These are phyloP conservation scores for Chlorella sp. DNA, from an alignment of 139 green algal species.

Conservation along the genomic window DNA sequence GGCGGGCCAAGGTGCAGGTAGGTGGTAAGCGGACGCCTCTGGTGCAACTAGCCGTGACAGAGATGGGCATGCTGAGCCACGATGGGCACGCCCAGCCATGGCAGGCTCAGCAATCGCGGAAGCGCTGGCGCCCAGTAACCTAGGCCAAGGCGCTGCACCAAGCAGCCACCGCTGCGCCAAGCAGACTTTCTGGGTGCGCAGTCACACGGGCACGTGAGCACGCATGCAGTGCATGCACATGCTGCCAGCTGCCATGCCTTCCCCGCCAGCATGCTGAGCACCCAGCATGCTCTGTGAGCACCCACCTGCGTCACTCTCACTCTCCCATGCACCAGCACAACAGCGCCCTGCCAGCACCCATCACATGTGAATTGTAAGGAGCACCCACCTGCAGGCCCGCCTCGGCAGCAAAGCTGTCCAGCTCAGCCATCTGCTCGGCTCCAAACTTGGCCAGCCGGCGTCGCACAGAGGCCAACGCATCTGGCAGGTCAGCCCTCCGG, in stretches of 20 bases:
- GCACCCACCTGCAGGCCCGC: conserved; percentile 21
- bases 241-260: no score
- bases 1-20: neutral
- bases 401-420: neutral
- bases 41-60: no score
- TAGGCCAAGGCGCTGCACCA: no score
- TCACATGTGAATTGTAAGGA: neutral
- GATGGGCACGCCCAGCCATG: no score
- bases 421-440: neutral
- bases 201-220: neutral
- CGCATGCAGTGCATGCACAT: neutral
- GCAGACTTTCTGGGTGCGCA: no score
- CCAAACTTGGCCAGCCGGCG: neutral
- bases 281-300: neutral
- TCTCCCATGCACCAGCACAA: neutral
- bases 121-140: no score
- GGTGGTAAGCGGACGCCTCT: no score
- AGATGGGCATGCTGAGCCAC: no score
- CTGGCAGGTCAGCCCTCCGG: conserved; percentile 4
- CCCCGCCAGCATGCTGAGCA: no score
- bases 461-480: conserved; percentile 5
- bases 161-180: no score
- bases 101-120: no score
- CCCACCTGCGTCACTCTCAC: no score
- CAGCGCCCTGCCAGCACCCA: neutral